Evolutionary conservation across 2,329 filamentous ascomycete genomes (phyloP).

Genomic region (Alternaria arborescens): DNA sequence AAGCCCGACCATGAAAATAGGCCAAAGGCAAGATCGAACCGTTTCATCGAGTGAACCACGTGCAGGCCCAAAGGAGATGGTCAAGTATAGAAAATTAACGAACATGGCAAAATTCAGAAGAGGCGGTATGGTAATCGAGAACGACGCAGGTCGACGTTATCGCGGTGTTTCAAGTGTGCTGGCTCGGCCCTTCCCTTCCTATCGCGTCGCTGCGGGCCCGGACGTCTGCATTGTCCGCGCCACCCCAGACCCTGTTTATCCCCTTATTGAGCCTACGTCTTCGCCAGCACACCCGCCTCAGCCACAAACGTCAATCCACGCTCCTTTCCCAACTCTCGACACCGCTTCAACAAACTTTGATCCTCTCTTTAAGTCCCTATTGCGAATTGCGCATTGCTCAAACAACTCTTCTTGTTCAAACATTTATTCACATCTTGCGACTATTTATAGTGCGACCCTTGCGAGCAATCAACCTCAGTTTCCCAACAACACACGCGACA

Average conservation of each 20-base stretch:
- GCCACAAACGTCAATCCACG: slow-evolving; percentile 19
- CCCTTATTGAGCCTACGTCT: slow-evolving; percentile 17
- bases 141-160: slow-evolving; percentile 13
- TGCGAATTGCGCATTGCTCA: neutral
- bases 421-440: slow-evolving; percentile 11
- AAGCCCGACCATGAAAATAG: neutral
- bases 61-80: neutral
- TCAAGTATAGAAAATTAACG: neutral
- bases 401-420: neutral
- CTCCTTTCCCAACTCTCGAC: neutral
- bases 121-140: slow-evolving; percentile 6
- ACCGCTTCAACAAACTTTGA: slow-evolving; percentile 8
- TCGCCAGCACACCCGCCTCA: slow-evolving; percentile 20
- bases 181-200: slow-evolving; percentile 19
- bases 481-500: slow-evolving; percentile 7
- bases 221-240: slow-evolving; percentile 9
- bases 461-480: slow-evolving; percentile 4
- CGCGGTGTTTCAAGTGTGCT: slow-evolving; percentile 15
- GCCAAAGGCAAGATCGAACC: neutral
- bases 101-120: neutral
- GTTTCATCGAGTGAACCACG: neutral
- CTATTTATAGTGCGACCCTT: slow-evolving; percentile 13
- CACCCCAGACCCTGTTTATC: slow-evolving; percentile 24
- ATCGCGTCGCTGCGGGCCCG: slow-evolving; percentile 7
- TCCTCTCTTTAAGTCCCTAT: neutral